Conservation (phyloP, 768 basidiomycete species). For the Pulveroboletus frians region DNA sequence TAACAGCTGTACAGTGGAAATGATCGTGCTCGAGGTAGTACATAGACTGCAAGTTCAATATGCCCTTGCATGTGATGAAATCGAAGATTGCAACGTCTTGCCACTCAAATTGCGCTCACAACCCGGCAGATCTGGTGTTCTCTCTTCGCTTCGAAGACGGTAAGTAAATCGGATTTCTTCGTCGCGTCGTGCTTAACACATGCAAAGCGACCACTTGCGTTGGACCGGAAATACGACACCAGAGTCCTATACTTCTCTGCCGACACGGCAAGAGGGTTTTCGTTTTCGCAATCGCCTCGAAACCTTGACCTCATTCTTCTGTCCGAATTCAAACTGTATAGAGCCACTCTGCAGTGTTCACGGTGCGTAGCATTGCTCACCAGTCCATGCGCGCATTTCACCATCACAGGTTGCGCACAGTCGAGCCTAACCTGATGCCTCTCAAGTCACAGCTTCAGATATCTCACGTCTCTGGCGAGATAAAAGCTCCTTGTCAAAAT, state of each 20-base stretch:
- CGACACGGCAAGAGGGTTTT: constrained; percentile 5
- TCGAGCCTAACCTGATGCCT: constrained; percentile 20
- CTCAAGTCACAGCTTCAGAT: neutral
- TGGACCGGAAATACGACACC: constrained; percentile 27
- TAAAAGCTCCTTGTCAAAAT: constrained; percentile 21
- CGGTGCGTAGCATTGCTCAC: constrained; percentile 29
- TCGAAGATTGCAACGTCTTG: constrained; percentile 47
- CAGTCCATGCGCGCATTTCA: constrained; percentile 10
- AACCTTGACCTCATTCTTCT: constrained; percentile 42
- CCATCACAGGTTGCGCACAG: constrained; percentile 16
- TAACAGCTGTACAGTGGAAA: constrained; percentile 36
- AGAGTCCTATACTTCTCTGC: constrained; percentile 10
- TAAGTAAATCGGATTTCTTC: constrained; percentile 23
- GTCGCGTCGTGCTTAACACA: constrained; percentile 2
- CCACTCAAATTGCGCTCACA: constrained; percentile 34
- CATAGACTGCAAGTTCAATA: constrained; percentile 38
- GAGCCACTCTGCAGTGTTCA: constrained; percentile 48
- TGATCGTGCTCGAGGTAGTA: constrained; percentile 45
- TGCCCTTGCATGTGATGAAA: constrained; percentile 36
- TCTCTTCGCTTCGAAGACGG: constrained; percentile 22
- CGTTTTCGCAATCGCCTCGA: constrained; percentile 28
- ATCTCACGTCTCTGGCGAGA: constrained; percentile 3
- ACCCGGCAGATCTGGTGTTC: constrained; percentile 22
- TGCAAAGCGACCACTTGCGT: constrained; percentile 29
- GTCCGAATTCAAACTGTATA: constrained; percentile 48